A percentile compares a stretch with the other conserved stretches of the same genome.
Evolutionary conservation across 1,284 basidiomycete genomes (phyloP).

Genomic region (Sanghuangporus weigelae): DNA sequence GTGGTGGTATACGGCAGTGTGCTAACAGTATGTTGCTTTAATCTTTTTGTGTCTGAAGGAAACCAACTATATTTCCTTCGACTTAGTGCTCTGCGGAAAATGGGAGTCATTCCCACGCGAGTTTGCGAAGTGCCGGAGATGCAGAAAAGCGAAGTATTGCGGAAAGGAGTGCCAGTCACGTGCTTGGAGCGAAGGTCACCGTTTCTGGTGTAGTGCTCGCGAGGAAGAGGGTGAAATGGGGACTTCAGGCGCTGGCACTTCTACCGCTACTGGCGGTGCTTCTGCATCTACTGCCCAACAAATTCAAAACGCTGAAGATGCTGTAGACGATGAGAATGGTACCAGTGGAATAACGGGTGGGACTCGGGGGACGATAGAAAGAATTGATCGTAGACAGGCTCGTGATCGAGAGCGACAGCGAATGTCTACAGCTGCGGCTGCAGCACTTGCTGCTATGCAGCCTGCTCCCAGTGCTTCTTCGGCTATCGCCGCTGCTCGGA

Average conservation of each 20-base stretch:
- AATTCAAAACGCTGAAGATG: not conserved
- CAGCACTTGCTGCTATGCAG: not conserved
- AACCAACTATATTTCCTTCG: constrained; percentile 13
- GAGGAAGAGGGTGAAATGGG: constrained; percentile 57
- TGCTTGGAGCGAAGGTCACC: constrained; percentile 95
- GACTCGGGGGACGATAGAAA: not conserved
- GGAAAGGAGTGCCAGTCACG: constrained; percentile 97
- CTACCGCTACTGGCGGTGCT: not conserved
- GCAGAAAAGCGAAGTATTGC: constrained; percentile 98
- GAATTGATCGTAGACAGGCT: constrained; percentile 5
- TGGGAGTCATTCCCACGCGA: constrained; percentile 94
- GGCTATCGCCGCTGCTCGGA: not conserved
- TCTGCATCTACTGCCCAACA: not conserved
- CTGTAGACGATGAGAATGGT: not conserved
- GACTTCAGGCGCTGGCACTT: not conserved
- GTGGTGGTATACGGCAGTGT: constrained; percentile 94
- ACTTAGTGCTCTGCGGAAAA: constrained; percentile 82
- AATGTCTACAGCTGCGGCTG: not conserved
- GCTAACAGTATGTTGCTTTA: constrained; percentile 74
- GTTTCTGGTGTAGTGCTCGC: constrained; percentile 82
- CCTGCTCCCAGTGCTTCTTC: not conserved
- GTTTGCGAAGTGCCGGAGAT: constrained; percentile 95
- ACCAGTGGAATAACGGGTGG: not conserved
- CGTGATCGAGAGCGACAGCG: constrained; percentile 9
- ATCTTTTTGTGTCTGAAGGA: not conserved